Evolutionary conservation across 352 stramenopile species (phyloP).

Genomic region (Globisporangium nunn): DNA sequence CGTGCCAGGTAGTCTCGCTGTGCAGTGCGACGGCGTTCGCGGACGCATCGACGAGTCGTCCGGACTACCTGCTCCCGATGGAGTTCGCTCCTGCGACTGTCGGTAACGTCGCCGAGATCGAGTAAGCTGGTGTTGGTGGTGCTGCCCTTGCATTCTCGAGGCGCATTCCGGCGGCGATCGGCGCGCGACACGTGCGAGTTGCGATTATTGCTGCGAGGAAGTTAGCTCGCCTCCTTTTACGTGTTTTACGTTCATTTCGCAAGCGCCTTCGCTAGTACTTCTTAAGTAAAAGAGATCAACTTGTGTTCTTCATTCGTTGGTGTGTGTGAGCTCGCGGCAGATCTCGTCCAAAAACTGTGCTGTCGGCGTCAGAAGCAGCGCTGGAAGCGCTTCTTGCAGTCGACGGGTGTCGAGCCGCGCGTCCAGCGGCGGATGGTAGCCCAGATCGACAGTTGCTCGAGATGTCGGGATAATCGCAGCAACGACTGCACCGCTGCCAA

Average conservation of each 20-base stretch:
- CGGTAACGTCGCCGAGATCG: slow-evolving; percentile 35
- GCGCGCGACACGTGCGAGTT: not conserved
- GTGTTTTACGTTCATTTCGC: not conserved
- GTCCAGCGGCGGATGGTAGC: slow-evolving; percentile 40
- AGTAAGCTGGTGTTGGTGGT: slow-evolving; percentile 18
- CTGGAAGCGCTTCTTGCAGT: slow-evolving; percentile 20
- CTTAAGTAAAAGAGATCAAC: not conserved
- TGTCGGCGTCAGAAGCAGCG: slow-evolving; percentile 13
- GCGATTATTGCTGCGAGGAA: not conserved
- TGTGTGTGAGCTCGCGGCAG: slow-evolving; percentile 8
- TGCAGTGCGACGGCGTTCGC: slow-evolving; percentile 37
- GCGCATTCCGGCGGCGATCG: not conserved
- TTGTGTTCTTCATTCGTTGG: not conserved
- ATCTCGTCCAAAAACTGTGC: slow-evolving; percentile 18
- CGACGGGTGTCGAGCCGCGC: slow-evolving; percentile 25
- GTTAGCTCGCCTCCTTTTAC: not conserved
- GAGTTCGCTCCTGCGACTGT: slow-evolving; percentile 22
- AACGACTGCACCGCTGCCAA: not conserved
- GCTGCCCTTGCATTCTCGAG: not conserved
- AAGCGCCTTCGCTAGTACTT: not conserved
- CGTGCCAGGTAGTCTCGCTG: slow-evolving; percentile 47
- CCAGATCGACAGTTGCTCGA: slow-evolving; percentile 31
- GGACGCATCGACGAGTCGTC: slow-evolving; percentile 17
- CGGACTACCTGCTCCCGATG: slow-evolving; percentile 8
- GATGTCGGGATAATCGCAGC: slow-evolving; percentile 16